Percentiles rank a stretch among this genome's conserved stretches.
phyloP scores from a whole-genome alignment of 192 early-diverging fungal genomes.

The Thoreauomyces humboldtii region DNA sequence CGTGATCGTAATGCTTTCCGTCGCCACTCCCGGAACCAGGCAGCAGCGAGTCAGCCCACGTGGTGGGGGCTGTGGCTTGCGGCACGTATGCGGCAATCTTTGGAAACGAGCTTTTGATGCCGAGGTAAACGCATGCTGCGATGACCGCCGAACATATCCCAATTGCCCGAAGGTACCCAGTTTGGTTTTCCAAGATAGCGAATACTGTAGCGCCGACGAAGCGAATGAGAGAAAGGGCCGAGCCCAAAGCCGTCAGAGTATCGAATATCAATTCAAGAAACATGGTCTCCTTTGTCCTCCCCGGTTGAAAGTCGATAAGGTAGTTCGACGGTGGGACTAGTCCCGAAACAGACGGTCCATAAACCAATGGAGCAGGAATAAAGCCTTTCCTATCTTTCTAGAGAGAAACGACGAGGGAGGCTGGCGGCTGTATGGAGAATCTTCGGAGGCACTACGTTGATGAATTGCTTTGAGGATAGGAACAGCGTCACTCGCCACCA shows the following conservation, averaged over 20 bases:
- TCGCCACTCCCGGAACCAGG: neutral
- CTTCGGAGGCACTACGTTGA: no score
- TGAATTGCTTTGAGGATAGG: no score
- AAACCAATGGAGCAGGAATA: no score
- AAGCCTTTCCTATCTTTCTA: no score
- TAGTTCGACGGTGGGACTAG: no score
- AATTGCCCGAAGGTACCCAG: slow-evolving; percentile 18
- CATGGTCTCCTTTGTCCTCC: no score
- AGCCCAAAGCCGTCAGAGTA: neutral
- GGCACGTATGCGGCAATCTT: slow-evolving; percentile 20
- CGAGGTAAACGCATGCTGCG: slow-evolving; percentile 5
- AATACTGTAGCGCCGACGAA: slow-evolving; percentile 2
- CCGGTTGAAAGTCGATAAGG: no score
- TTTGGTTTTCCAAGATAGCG: neutral
- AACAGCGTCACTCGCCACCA: no score
- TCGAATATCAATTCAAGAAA: neutral
- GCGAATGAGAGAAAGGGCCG: neutral
- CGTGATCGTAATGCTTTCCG: slow-evolving; percentile 21
- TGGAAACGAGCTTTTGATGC: neutral
- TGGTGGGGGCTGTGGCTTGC: neutral
- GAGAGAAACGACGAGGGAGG: no score
- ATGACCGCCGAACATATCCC: neutral
- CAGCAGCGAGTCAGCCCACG: neutral
- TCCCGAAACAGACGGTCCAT: no score
- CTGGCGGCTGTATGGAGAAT: no score